A percentile compares a stretch with the other conserved stretches of the same genome.
Evolutionary conservation across 2,329 filamentous ascomycete genomes (phyloP).

Genomic region (Venturiaceae sp.): DNA sequence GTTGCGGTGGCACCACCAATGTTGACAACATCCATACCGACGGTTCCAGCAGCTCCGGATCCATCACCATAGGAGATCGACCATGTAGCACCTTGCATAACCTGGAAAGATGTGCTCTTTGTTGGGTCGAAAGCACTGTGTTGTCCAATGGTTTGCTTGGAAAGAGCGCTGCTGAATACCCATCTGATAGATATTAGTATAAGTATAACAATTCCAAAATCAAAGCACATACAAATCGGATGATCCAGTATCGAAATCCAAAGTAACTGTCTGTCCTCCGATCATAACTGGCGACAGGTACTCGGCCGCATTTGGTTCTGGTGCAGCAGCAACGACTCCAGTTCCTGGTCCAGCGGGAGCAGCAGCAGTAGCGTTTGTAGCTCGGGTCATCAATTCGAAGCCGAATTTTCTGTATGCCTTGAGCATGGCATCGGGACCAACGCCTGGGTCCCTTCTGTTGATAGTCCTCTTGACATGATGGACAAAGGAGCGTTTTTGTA

Average conservation of each 20-base stretch:
- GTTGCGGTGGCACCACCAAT: conserved; percentile 55
- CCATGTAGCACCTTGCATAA: conserved; percentile 44
- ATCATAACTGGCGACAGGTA: conserved; percentile 63
- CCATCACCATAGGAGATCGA: conserved; percentile 60
- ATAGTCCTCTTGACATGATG: conserved; percentile 41
- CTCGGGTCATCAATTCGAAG: conserved; percentile 32
- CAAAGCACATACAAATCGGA: conserved; percentile 53
- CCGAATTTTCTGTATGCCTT: conserved; percentile 62
- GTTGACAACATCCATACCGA: conserved; percentile 57
- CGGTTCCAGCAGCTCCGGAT: conserved; percentile 51
- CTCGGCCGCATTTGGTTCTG: conserved; percentile 55
- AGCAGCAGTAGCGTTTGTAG: conserved; percentile 12
- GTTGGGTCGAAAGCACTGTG: conserved; percentile 47
- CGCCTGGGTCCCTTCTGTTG: conserved; percentile 43
- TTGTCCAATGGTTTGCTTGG: conserved; percentile 30
- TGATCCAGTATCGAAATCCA: conserved; percentile 70
- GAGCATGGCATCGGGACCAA: conserved; percentile 52
- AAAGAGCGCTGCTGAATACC: conserved; percentile 57
- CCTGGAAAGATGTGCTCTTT: conserved; percentile 41
- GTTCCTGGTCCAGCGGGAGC: conserved; percentile 21
- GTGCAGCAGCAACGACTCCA: conserved; percentile 54
- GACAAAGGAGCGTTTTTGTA: conserved; percentile 51
- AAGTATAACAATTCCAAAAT: not conserved
- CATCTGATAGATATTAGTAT: conserved; percentile 35
- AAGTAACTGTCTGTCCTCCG: conserved; percentile 56